phyloP scores from a whole-genome alignment of 176 grass and related monocot species.

The Metroxylon sagu region DNA sequence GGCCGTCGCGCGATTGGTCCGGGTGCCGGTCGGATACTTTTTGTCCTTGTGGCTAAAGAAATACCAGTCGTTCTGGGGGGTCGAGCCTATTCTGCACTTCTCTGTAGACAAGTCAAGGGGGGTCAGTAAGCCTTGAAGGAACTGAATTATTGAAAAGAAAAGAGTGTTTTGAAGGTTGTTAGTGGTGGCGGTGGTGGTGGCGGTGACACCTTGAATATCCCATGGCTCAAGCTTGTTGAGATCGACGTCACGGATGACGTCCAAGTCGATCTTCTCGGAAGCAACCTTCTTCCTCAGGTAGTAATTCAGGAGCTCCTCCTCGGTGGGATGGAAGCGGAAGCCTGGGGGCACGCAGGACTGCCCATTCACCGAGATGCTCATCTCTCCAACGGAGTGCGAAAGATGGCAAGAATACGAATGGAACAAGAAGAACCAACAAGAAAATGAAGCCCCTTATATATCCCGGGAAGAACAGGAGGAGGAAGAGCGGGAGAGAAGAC shows the following conservation, averaged over 20 bases:
- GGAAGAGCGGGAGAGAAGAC: neutral
- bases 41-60: constrained; percentile 99
- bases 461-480: too few relatives aligned
- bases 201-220: constrained; percentile 70
- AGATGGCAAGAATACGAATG: neutral
- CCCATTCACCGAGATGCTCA: constrained; percentile 97
- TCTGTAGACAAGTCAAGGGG: constrained; percentile 27
- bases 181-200: too few relatives aligned
- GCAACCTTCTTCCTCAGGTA: constrained; percentile 89
- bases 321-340: constrained; percentile 96
- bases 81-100: constrained; percentile 83
- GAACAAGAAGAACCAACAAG: neutral
- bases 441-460: neutral
- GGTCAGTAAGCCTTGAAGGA: too few relatives aligned
- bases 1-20: constrained; percentile 82
- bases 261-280: constrained; percentile 86
- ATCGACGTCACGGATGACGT: constrained; percentile 94
- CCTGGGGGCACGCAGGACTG: constrained; percentile 95
- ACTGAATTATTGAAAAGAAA: too few relatives aligned
- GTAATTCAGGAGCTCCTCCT: constrained; percentile 95
- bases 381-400: neutral
- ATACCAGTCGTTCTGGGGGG: constrained; percentile 97
- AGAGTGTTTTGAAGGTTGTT: too few relatives aligned
- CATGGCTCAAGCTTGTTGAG: constrained; percentile 99
- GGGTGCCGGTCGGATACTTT: constrained; percentile 94